Base-by-base conservation (phyloP, 1,284 basidiomycete genomes). In the Rhodotorula sp. region DNA sequence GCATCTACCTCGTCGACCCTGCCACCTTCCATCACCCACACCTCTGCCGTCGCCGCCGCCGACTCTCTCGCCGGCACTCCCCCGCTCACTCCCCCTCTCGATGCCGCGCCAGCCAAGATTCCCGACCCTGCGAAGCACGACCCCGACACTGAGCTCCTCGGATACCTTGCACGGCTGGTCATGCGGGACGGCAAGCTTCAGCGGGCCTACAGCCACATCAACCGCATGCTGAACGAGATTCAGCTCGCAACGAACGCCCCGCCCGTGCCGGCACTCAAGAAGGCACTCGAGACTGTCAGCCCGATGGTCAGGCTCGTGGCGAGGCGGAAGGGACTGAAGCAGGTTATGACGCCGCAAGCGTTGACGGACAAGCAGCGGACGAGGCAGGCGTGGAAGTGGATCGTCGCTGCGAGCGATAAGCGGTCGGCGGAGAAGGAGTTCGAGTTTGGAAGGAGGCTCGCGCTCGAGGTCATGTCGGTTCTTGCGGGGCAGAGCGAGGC, bases 101-200 rank as follows among this genome's bases (percentile, higher is more conserved):
- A 58, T 37, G 46, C 44, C n/a, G 50, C 1, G 34, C 67, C 30
- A 16, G 51, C 56, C 56, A 37, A 48, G 4, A 31, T 64, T 3
- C 53, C 51, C 28, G 61, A 66, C 40, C 71, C 71, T 1, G 40
- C 61, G 34, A 52, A 53, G 26, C 52, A 51, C 31, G 64, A 70
- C 30, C 65, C 76, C 31, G 80, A 81, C 55, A 68, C 77, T 1
- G 74, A 76, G 20, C 72, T 81, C n/a, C 73, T 80, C 24, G 74
- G 76, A 44, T 71, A 79, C 54, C 75, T 81, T 59, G 67, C 76
- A 11, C 79, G 80, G 47, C 73, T 81, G 55, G 75, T 81, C 46
- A 81, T 81, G 80, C 76, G 77, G 53, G 78, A 80, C 61, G 81
- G 81, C 55, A 82, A 82, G 62, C 80, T 80, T 66, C 76, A 79